Conservation (phyloP, 2,329 filamentous ascomycete genomes). For the Fusarium sp. region DNA sequence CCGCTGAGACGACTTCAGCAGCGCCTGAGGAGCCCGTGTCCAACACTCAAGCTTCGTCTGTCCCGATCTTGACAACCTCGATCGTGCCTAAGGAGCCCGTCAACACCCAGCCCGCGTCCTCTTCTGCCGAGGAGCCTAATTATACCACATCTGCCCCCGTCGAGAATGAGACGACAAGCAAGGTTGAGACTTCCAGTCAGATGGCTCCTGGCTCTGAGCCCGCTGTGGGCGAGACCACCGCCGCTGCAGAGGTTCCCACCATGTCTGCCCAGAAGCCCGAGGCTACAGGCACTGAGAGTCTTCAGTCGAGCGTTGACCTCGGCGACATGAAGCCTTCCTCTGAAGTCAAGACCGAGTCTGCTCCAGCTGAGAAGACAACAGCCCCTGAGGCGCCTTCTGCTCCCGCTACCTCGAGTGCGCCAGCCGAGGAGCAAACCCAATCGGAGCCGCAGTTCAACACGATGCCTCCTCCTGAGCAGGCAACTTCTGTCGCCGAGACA, state of each 20-base stretch:
- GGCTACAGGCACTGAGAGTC: constrained; percentile 5
- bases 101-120: background rate
- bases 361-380: constrained; percentile 23
- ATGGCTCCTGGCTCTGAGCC: constrained; percentile 12
- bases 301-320: constrained; percentile 40
- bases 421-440: background rate
- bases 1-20: background rate
- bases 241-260: background rate
- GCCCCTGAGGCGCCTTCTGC: constrained; percentile 14
- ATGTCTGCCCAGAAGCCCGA: constrained; percentile 20
- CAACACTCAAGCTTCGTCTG: background rate
- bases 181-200: constrained; percentile 8
- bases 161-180: background rate
- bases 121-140: constrained; percentile 9
- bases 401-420: constrained; percentile 5
- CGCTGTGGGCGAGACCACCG: constrained; percentile 7
- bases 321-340: constrained; percentile 37
- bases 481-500: constrained; percentile 14
- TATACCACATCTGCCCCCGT: constrained; percentile 1
- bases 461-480: constrained; percentile 13
- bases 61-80: constrained; percentile 31
- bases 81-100: constrained; percentile 33
- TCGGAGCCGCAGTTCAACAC: constrained; percentile 10
- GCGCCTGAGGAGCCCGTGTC: background rate
- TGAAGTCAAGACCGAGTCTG: constrained; percentile 10